A percentile compares a stretch with the other conserved stretches of the same genome.
These are phyloP conservation scores for Pseudogymnoascus sp. DNA, from an alignment of 2,329 filamentous ascomycete genomes.

Conservation along the genomic window DNA sequence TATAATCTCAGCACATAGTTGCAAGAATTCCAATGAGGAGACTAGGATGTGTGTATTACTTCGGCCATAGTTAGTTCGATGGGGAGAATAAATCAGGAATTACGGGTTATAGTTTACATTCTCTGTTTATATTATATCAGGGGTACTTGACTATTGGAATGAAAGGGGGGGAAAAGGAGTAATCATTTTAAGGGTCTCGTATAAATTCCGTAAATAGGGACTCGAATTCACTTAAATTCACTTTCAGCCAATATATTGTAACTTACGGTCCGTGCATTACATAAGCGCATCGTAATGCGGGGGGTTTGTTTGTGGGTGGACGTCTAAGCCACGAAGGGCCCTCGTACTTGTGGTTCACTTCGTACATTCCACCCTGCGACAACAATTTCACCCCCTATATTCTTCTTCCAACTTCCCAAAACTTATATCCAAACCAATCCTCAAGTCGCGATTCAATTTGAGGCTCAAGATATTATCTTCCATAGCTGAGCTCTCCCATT, in stretches of 20 bases:
- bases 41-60: slow-evolving; percentile 43
- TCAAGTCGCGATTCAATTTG: not conserved
- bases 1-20: slow-evolving; percentile 9
- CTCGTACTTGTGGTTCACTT: slow-evolving; percentile 4
- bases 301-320: not conserved
- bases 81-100: slow-evolving; percentile 69
- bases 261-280: not conserved
- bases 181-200: not conserved
- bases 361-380: not conserved
- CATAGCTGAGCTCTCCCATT: not conserved
- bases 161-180: not conserved
- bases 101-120: slow-evolving; percentile 27
- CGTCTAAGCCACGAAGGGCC: slow-evolving; percentile 3
- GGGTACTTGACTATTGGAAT: not conserved
- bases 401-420: not conserved
- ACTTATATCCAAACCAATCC: not conserved
- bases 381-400: not conserved
- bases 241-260: not conserved
- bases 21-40: slow-evolving; percentile 29
- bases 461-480: not conserved
- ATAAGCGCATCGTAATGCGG: not conserved
- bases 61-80: slow-evolving; percentile 31
- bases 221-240: not conserved
- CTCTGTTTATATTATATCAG: not conserved
- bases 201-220: not conserved